Evolutionary conservation across 768 basidiomycete species (phyloP), one percentile per base, ranked within the genome.

Genomic region (Leccinum longicurvipes): DNA sequence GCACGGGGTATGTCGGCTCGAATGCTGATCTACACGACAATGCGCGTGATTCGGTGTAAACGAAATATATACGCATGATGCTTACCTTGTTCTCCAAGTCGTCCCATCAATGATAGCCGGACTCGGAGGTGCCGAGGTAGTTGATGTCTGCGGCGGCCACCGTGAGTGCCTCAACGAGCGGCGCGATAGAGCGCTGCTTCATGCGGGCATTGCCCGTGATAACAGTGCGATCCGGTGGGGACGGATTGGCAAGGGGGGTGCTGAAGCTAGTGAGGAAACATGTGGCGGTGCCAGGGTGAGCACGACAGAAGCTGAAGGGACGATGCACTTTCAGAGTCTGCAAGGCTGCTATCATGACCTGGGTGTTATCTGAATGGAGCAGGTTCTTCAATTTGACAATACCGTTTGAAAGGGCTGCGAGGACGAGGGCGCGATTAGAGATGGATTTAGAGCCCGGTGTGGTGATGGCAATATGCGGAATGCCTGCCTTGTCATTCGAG

Each of bases 41-140:
- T 25, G 27, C 6, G 41, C 60, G 55, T 6, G 4, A 29, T n/a
- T n/a, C n/a, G n/a, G n/a, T n/a, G n/a, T n/a, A n/a, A n/a, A 2
- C 17, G 46, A 12, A 21, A 29, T 2, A 47, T 47, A 14, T 14
- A 12, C 6, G 5, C 10, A 17, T 42, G 34, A 15, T 19, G 44
- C 76, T 3, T 50, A 90, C 92, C 84, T 97, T 97, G 76, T 92
- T 94, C 68, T 91, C 84, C 24, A 99, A 78, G 71, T 98, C 97
- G 67, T 98, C 97, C 95, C 96, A 99, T 93, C 95, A 99, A 68
- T 94, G n/a, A n/a, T n/a, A n/a, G n/a, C n/a, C n/a, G n/a, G n/a
- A n/a, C n/a, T n/a, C n/a, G n/a, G n/a, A n/a, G n/a, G n/a, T n/a
- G 70, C 93, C 94, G 58, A 88, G 74, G 67, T 87, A 99, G 29